Base-by-base conservation (phyloP, 1,284 basidiomycete species). In the Tetrapyrgos nigripes region DNA sequence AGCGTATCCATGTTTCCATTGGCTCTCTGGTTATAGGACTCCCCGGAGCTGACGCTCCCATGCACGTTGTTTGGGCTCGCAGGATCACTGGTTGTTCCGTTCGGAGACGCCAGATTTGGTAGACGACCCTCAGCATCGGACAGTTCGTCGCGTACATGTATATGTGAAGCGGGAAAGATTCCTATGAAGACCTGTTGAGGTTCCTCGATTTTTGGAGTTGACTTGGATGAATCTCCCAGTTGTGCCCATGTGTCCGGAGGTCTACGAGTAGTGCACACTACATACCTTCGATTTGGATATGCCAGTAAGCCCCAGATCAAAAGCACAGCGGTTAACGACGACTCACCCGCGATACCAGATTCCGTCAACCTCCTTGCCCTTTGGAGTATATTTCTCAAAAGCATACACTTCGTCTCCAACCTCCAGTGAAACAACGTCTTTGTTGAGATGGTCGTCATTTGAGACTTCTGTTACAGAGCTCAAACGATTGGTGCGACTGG, bases 391-490 rank as follows among this genome's bases (percentile, higher is more conserved):
- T 71, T 89, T 89, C 76, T 97, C 95, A 69, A 97, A 97, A 24
- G 95, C 94, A 77, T 98, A 98, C 37, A 98, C 89, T 72, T 98
- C 96, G 72, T 98, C 96, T 52, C 97, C 97, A 23, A 98, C 89
- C 64, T 93, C 92, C 52, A 93, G 80, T 17, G 86, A 83, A 33
- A 93, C 91, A n/a, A 93, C 87, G 60, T 93, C 90, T 57, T 85
- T 81, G 75, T 89, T 83, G 0, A 83, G 79, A 33, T 85, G 81
- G 49, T 91, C 88, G 53, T 88, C 88, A 11, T 82, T 81, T 1
- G 88, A 90, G 27, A 77, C 82, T 64, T 91, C 89, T 5, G 89
- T 91, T 62, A 88, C 86, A 0, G 83, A 87, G 1, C 89, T 92
- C 56, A 86, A 80, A 45, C 87, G 83, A 46, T 61, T 40, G 14